Evolutionary conservation across 495 filamentous ascomycete species (phyloP).

Genomic region (Xylaria scruposa): DNA sequence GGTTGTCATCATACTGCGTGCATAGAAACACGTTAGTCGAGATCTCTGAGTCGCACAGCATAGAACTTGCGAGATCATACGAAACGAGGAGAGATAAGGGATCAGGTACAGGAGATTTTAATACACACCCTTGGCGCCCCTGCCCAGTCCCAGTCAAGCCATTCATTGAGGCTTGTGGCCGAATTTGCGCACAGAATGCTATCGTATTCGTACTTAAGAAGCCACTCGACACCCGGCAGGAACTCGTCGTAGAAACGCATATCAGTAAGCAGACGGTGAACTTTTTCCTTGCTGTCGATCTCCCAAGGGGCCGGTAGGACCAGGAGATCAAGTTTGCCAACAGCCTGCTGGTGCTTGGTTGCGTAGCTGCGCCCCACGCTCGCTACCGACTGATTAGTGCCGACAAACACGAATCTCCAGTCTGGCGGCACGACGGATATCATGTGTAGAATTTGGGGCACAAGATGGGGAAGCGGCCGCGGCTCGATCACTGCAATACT

Average conservation of each 20-base stretch:
- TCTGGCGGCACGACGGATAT: slow-evolving; percentile 57
- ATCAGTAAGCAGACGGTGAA: slow-evolving; percentile 52
- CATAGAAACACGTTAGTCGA: not conserved
- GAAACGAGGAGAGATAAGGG: not conserved
- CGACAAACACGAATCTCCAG: slow-evolving; percentile 60
- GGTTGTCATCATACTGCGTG: slow-evolving; percentile 21
- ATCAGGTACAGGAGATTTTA: not conserved
- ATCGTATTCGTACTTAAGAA: slow-evolving; percentile 56
- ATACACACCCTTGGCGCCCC: slow-evolving; percentile 48
- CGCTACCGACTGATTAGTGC: slow-evolving; percentile 47
- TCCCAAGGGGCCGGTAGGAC: slow-evolving; percentile 49
- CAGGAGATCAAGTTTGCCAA: slow-evolving; percentile 56
- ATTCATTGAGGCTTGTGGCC: slow-evolving; percentile 51
- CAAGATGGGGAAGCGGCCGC: slow-evolving; percentile 51
- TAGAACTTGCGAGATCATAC: not conserved
- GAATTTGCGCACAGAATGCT: slow-evolving; percentile 59
- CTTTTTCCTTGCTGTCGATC: slow-evolving; percentile 50
- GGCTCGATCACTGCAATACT: slow-evolving; percentile 49
- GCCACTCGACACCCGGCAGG: slow-evolving; percentile 52
- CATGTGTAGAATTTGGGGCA: slow-evolving; percentile 57
- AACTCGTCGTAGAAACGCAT: slow-evolving; percentile 56
- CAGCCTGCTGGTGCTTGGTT: slow-evolving; percentile 49
- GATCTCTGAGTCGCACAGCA: not conserved
- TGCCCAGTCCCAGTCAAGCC: slow-evolving; percentile 56
- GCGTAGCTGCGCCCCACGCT: slow-evolving; percentile 48